Conservation (phyloP, 257 asterid species). For the Apocynum venetum region DNA sequence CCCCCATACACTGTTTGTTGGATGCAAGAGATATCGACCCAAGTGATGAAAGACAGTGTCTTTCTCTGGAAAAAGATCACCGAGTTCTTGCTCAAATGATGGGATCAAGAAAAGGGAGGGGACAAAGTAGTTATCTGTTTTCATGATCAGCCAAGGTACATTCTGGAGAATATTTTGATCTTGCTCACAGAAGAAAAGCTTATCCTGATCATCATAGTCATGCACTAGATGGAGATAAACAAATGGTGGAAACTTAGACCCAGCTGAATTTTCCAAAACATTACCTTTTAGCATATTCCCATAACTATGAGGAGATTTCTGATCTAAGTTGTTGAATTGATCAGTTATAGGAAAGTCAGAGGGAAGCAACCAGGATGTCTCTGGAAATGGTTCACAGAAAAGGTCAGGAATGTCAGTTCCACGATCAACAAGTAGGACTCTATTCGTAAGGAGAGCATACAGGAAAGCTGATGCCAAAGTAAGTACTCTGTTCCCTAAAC, state of each 20-base stretch:
- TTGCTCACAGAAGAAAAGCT: slow-evolving; percentile 62
- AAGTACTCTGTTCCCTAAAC: slow-evolving; percentile 70
- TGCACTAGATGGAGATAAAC: slow-evolving; percentile 63
- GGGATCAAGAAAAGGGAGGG: slow-evolving; percentile 69
- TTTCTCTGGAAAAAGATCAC: slow-evolving; percentile 58
- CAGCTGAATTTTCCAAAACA: slow-evolving; percentile 23
- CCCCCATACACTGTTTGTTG: slow-evolving; percentile 58
- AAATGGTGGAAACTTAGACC: slow-evolving; percentile 23
- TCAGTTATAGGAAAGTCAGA: slow-evolving; percentile 45
- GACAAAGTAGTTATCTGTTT: slow-evolving; percentile 53
- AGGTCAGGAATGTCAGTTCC: slow-evolving; percentile 56
- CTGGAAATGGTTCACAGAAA: slow-evolving; percentile 88
- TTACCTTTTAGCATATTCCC: slow-evolving; percentile 52
- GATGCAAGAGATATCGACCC: slow-evolving; percentile 74
- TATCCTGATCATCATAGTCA: slow-evolving; percentile 55
- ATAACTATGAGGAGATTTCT: slow-evolving; percentile 44
- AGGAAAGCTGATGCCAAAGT: slow-evolving; percentile 71
- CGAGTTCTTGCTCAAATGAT: slow-evolving; percentile 50
- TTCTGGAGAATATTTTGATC: slow-evolving; percentile 46
- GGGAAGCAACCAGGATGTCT: slow-evolving; percentile 72
- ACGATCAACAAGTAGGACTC: slow-evolving; percentile 73
- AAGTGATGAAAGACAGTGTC: slow-evolving; percentile 66
- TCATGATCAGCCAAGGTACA: slow-evolving; percentile 58
- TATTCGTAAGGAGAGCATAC: slow-evolving; percentile 74
- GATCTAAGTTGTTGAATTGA: slow-evolving; percentile 36